Evolutionary conservation across 2,329 filamentous ascomycete species (phyloP).

Genomic region (Paecilomyces formosus): DNA sequence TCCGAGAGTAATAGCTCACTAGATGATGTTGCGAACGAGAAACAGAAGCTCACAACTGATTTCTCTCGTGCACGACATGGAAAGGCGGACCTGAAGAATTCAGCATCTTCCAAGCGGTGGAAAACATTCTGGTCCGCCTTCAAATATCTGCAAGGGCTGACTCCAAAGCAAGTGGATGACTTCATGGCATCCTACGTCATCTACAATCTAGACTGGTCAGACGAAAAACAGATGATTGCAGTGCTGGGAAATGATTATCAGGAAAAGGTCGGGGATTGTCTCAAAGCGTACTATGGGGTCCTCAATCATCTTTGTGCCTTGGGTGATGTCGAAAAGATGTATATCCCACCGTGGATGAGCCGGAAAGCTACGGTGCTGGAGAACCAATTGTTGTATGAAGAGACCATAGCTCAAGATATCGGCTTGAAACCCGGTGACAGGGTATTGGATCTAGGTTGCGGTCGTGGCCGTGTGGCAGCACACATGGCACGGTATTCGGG

Average conservation of each 20-base stretch:
- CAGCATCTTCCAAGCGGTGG: conserved; percentile 41
- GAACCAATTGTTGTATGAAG: conserved; percentile 49
- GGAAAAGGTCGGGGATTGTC: conserved; percentile 44
- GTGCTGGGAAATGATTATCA: conserved; percentile 44
- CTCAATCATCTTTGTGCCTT: conserved; percentile 50
- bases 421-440: conserved; percentile 38
- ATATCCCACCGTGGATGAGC: conserved; percentile 49
- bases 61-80: conserved; percentile 4
- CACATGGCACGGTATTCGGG: conserved; percentile 46
- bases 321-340: conserved; percentile 53
- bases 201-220: conserved; percentile 50
- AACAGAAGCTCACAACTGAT: conserved; percentile 12
- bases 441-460: conserved; percentile 48
- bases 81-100: conserved; percentile 30
- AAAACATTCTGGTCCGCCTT: conserved; percentile 46
- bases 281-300: conserved; percentile 47
- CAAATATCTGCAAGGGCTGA: conserved; percentile 43
- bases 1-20: conserved; percentile 19
- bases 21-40: conserved; percentile 16
- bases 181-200: conserved; percentile 52
- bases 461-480: conserved; percentile 46
- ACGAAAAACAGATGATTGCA: conserved; percentile 43
- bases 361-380: conserved; percentile 42
- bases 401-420: conserved; percentile 43
- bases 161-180: conserved; percentile 45